Evolutionary conservation across 106 monocot species (phyloP).

Genomic region (Dioscorea zingiberensis): DNA sequence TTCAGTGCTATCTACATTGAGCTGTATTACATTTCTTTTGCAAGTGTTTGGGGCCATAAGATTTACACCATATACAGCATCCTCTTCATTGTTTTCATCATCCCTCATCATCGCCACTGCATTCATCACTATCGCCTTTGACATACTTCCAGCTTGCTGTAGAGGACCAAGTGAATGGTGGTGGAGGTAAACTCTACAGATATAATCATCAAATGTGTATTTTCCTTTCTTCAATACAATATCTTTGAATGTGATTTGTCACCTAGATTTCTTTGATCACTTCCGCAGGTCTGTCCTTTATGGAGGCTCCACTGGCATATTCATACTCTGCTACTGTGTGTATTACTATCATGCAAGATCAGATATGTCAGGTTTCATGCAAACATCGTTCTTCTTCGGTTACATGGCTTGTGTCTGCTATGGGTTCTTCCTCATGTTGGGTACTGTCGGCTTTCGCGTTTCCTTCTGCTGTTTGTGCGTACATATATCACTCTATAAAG

Average conservation of each 20-base stretch:
- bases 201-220: not conserved
- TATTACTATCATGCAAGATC: conserved; percentile 43
- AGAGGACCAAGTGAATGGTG: conserved; percentile 19
- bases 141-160: conserved; percentile 15
- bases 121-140: conserved; percentile 11
- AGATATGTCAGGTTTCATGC: conserved; percentile 54
- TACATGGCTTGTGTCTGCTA: conserved; percentile 54
- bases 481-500: not conserved
- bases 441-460: conserved; percentile 36
- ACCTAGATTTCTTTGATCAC: too few species aligned
- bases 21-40: conserved; percentile 12
- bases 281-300: not conserved
- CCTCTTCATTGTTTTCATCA: conserved; percentile 9
- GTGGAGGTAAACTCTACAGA: conserved; percentile 13
- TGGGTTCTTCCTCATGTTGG: conserved; percentile 55
- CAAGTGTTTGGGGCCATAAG: conserved; percentile 10
- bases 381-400: conserved; percentile 43
- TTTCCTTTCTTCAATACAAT: not conserved
- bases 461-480: conserved; percentile 35
- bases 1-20: conserved; percentile 15
- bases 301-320: conserved; percentile 36
- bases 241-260: too few species aligned
- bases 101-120: conserved; percentile 10
- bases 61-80: conserved; percentile 15
- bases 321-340: conserved; percentile 37